Evolutionary conservation across 106 monocot genomes (phyloP).

Genomic region (Apostasia ramifera): DNA sequence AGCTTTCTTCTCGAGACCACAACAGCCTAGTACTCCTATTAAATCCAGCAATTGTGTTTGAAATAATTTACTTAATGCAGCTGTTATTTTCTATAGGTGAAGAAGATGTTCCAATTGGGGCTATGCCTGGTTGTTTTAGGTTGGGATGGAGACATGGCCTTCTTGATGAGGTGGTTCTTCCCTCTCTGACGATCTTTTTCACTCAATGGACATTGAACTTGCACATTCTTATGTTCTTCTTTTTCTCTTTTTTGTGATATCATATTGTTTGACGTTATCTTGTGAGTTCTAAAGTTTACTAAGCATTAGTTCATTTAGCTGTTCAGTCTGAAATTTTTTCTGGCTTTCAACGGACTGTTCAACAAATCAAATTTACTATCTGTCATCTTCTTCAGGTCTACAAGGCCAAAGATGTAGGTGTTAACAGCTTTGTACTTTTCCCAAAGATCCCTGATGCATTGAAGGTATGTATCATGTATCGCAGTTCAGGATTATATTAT

Average conservation of each 20-base stretch:
- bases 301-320: too few relatives aligned
- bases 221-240: too few relatives aligned
- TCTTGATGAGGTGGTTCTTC: conserved; percentile 69
- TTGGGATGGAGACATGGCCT: conserved; percentile 98
- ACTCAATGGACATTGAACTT: background rate
- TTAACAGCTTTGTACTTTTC: conserved; percentile 91
- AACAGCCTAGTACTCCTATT: too few relatives aligned
- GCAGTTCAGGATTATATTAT: background rate
- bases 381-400: conserved; percentile 57
- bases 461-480: conserved; percentile 42
- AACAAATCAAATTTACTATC: background rate
- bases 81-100: conserved; percentile 47
- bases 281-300: too few relatives aligned
- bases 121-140: conserved; percentile 97
- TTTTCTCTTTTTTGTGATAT: too few relatives aligned
- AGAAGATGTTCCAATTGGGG: conserved; percentile 88
- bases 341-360: too few relatives aligned
- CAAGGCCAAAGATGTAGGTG: conserved; percentile 92
- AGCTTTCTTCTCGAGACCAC: too few relatives aligned
- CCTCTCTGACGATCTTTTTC: background rate
- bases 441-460: conserved; percentile 98
- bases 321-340: too few relatives aligned
- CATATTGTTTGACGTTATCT: too few relatives aligned
- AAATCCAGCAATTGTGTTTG: too few relatives aligned
- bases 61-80: too few relatives aligned